Conservation (phyloP, 495 filamentous ascomycete species). For the Trichodelitschia bisporula region DNA sequence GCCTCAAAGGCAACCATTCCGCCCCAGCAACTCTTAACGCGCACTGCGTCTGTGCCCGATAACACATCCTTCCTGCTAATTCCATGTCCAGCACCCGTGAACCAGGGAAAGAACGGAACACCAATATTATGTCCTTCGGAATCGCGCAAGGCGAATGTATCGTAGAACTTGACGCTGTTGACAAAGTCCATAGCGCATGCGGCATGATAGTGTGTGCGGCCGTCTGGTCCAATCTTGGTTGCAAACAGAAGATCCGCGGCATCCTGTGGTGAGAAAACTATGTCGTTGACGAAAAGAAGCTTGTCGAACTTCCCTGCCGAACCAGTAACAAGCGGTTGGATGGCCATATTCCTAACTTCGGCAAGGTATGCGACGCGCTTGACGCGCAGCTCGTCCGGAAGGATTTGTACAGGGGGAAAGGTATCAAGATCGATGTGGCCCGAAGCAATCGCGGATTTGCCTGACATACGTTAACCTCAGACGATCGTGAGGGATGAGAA, state of each 20-base stretch:
- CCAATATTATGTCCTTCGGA: constrained; percentile 41
- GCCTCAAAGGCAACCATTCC: constrained; percentile 60
- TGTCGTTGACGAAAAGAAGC: constrained; percentile 54
- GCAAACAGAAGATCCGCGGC: constrained; percentile 50
- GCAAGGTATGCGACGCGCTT: constrained; percentile 60
- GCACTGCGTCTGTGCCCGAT: constrained; percentile 34
- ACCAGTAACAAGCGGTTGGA: constrained; percentile 30
- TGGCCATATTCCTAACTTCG: constrained; percentile 49
- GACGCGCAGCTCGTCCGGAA: constrained; percentile 32
- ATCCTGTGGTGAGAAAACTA: constrained; percentile 45
- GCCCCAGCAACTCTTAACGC: constrained; percentile 55
- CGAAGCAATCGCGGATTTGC: constrained; percentile 25
- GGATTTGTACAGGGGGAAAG: constrained; percentile 31
- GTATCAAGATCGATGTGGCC: constrained; percentile 25
- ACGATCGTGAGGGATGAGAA: too few relatives aligned
- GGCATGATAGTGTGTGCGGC: constrained; percentile 42
- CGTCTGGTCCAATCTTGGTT: constrained; percentile 33
- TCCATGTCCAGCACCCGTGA: constrained; percentile 27
- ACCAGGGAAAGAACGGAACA: constrained; percentile 49
- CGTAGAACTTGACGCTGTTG: constrained; percentile 55
- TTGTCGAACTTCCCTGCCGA: constrained; percentile 29
- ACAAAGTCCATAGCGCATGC: constrained; percentile 60
- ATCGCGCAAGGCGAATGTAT: constrained; percentile 53
- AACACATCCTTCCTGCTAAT: constrained; percentile 34
- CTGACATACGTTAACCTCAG: too few relatives aligned